These are phyloP conservation scores for Musa balbisiana DNA, from an alignment of 202 grass and related monocot genomes.

Conservation along the genomic window DNA sequence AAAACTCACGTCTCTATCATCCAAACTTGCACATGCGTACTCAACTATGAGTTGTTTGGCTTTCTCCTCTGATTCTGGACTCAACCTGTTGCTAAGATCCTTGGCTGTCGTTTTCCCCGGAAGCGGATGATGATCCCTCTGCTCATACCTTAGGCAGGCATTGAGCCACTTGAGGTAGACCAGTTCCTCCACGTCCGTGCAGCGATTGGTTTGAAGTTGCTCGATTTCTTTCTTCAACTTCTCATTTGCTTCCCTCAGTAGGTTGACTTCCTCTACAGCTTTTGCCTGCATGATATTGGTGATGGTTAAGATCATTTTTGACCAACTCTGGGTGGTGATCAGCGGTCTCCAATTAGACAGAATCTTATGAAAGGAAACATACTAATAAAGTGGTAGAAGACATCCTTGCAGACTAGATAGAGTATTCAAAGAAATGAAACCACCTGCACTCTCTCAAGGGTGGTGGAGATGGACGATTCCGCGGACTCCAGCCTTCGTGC, in stretches of 20 bases:
- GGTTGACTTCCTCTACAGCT: conserved; percentile 33
- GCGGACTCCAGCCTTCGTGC: conserved; percentile 42
- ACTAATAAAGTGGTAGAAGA: too few relatives aligned
- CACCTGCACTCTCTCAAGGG: conserved; percentile 32
- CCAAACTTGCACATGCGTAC: conserved; percentile 27
- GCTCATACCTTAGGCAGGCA: conserved; percentile 68
- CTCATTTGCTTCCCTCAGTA: conserved; percentile 56
- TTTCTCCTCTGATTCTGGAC: conserved; percentile 60
- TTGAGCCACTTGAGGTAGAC: conserved; percentile 96
- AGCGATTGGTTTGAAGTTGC: conserved; percentile 55
- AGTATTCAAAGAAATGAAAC: too few relatives aligned
- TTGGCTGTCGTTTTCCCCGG: conserved; percentile 11
- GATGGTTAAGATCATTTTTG: not conserved
- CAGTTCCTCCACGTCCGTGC: conserved; percentile 55
- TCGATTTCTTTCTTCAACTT: conserved; percentile 49
- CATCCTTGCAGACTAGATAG: too few relatives aligned
- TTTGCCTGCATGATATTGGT: conserved; percentile 27
- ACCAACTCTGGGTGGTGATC: too few relatives aligned
- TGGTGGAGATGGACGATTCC: conserved; percentile 20
- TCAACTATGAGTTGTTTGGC: conserved; percentile 46
- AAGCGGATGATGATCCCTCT: conserved; percentile 18
- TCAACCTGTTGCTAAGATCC: conserved; percentile 57
- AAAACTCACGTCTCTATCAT: not conserved
- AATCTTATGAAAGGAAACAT: too few relatives aligned
- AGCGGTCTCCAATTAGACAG: too few relatives aligned